phyloP scores from a whole-genome alignment of 1,284 basidiomycete species.

The Phellinidium pouzarii region DNA sequence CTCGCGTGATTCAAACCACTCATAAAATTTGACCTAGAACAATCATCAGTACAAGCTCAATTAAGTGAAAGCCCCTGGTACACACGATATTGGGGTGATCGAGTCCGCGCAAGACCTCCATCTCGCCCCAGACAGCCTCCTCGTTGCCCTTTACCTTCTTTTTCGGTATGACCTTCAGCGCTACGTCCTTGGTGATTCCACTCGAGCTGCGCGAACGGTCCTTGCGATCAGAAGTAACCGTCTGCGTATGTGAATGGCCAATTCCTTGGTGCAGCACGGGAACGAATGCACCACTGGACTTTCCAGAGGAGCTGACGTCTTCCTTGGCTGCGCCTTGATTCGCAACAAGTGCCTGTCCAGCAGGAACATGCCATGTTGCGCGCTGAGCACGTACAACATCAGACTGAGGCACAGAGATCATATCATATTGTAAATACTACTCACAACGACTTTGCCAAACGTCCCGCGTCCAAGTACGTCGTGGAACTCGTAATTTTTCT shows the following conservation, averaged over 20 bases:
- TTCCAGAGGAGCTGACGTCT: not conserved
- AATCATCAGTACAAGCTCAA: not conserved
- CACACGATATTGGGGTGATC: conserved; percentile 86
- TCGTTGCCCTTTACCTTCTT: conserved; percentile 89
- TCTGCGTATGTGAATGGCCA: conserved; percentile 11
- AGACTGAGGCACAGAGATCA: not conserved
- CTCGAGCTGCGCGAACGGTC: conserved; percentile 15
- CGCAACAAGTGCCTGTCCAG: conserved; percentile 48
- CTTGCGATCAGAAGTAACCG: not conserved
- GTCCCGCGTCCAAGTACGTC: conserved; percentile 73
- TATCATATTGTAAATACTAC: conserved; percentile 21
- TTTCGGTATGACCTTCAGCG: conserved; percentile 84
- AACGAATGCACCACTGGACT: conserved; percentile 10
- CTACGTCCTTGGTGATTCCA: conserved; percentile 61
- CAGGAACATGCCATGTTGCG: conserved; percentile 68
- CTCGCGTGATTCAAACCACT: conserved; percentile 86
- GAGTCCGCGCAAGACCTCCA: conserved; percentile 81
- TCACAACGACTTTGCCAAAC: conserved; percentile 83
- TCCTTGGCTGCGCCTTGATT: conserved; percentile 42
- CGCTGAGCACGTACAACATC: conserved; percentile 30
- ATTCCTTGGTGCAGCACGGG: conserved; percentile 14
- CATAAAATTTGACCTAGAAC: conserved; percentile 80
- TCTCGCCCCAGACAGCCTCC: conserved; percentile 80
- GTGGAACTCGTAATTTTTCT: conserved; percentile 72
- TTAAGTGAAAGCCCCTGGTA: conserved; percentile 18